phyloP scores from a whole-genome alignment of 1,139 yeast genomes.

The Diutina mesorugosa region DNA sequence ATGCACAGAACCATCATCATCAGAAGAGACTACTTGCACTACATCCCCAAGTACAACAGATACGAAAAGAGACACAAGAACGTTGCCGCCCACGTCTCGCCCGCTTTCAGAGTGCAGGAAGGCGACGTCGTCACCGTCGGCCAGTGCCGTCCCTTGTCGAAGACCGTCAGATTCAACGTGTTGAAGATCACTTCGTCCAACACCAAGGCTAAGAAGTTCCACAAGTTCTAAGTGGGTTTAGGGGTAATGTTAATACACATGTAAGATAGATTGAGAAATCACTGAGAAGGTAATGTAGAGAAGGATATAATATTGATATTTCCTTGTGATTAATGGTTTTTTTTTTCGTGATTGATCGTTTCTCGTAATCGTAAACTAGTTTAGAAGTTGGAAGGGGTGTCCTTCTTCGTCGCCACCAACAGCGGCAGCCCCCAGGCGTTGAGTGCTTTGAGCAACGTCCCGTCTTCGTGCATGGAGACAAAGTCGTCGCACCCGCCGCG shows the following conservation, averaged over 20 bases:
- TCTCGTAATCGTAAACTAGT: neutral
- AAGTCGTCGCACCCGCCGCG: constrained; percentile 80
- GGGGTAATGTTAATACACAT: constrained; percentile 2
- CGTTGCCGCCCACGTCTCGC: constrained; percentile 99
- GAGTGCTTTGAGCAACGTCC: constrained; percentile 35
- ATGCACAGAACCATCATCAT: constrained; percentile 99
- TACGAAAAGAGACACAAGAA: constrained; percentile 99
- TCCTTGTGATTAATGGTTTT: neutral
- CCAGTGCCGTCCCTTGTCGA: constrained; percentile 99
- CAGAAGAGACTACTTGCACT: constrained; percentile 99
- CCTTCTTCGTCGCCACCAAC: constrained; percentile 38
- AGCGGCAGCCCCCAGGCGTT: constrained; percentile 52
- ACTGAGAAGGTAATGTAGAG: no score
- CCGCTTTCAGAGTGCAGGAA: constrained; percentile 99
- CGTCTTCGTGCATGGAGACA: constrained; percentile 42
- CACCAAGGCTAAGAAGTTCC: constrained; percentile 87
- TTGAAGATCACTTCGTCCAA: constrained; percentile 86
- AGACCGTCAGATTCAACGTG: constrained; percentile 99
- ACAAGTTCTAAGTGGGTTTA: constrained; percentile 63
- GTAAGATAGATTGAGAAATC: neutral
- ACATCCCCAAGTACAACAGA: constrained; percentile 99
- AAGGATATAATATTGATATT: neutral
- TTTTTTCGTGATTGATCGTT: neutral
- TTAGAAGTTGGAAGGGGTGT: constrained; percentile 39
- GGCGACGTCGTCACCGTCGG: constrained; percentile 99